Evolutionary conservation across 2,329 filamentous ascomycete genomes (phyloP).

Genomic region (Penicillium psychrosexuale): DNA sequence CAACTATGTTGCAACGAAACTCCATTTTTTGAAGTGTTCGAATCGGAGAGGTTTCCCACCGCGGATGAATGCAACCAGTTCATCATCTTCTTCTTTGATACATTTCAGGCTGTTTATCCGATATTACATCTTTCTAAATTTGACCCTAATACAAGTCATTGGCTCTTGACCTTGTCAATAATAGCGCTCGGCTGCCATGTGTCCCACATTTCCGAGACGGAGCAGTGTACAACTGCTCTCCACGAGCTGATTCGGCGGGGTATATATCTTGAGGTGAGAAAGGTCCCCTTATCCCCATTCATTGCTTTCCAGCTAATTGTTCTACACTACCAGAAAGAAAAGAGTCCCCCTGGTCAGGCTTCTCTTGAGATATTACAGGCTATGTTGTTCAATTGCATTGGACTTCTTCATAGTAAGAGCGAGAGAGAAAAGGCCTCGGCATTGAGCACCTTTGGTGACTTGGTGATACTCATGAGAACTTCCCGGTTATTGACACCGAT

Average conservation of each 20-base stretch:
- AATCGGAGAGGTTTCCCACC: conserved; percentile 30
- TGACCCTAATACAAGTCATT: conserved; percentile 36
- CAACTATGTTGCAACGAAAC: conserved; percentile 32
- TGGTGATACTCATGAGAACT: conserved; percentile 29
- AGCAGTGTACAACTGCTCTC: conserved; percentile 34
- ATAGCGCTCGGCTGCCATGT: conserved; percentile 43
- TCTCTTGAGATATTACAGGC: conserved; percentile 33
- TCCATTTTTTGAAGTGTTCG: conserved; percentile 32
- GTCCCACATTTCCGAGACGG: conserved; percentile 25
- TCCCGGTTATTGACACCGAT: conserved; percentile 16
- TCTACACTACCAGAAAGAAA: conserved; percentile 27
- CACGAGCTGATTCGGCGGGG: conserved; percentile 44
- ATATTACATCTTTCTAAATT: conserved; percentile 41
- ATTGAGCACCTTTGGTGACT: conserved; percentile 27
- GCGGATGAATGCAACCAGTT: conserved; percentile 29
- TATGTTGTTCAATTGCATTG: conserved; percentile 33
- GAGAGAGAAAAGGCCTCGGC: conserved; percentile 26
- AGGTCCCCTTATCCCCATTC: too few relatives aligned
- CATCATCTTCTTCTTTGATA: conserved; percentile 37
- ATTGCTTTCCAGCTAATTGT: conserved; percentile 1
- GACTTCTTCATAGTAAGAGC: conserved; percentile 27
- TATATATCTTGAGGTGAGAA: conserved; percentile 35
- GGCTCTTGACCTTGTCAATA: conserved; percentile 41
- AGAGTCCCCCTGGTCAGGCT: conserved; percentile 2
- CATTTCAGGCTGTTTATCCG: conserved; percentile 42